A percentile compares a stretch with the other conserved stretches of the same genome.
phyloP scores from a whole-genome alignment of 2,329 filamentous ascomycete species.

The Penicillium sp. region DNA sequence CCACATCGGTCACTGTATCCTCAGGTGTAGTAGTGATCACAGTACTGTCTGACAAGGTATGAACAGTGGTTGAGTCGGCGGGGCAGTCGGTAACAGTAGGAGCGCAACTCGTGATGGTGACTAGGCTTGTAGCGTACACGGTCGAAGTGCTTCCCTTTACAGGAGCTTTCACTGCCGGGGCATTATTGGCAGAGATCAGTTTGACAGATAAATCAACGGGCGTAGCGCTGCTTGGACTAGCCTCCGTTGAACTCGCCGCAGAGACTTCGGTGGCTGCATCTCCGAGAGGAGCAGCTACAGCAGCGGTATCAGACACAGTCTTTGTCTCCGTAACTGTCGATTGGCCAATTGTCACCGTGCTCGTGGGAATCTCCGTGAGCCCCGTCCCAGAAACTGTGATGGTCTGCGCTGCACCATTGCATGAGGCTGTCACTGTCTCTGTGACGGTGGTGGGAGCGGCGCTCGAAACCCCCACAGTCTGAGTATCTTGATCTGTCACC shows the following conservation, averaged over 20 bases:
- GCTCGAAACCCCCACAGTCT: background rate
- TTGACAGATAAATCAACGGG: no score
- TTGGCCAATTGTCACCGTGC: background rate
- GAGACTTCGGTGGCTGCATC: no score
- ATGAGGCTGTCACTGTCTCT: background rate
- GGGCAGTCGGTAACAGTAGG: background rate
- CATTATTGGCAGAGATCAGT: no score
- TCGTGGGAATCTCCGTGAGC: background rate
- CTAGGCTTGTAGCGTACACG: background rate
- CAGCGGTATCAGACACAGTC: background rate
- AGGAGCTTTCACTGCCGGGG: background rate
- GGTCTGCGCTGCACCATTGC: background rate
- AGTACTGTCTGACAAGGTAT: no score
- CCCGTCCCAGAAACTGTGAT: background rate
- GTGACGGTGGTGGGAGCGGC: background rate
- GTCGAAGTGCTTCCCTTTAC: background rate
- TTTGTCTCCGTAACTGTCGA: background rate
- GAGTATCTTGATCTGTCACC: background rate
- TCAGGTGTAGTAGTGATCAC: no score
- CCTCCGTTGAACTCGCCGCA: no score
- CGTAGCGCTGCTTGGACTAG: no score
- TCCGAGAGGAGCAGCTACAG: no score
- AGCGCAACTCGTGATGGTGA: background rate
- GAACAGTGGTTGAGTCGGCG: background rate
- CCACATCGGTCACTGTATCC: no score